Conservation (phyloP, 345 rosid species). For the Carallia pectinifolia region DNA sequence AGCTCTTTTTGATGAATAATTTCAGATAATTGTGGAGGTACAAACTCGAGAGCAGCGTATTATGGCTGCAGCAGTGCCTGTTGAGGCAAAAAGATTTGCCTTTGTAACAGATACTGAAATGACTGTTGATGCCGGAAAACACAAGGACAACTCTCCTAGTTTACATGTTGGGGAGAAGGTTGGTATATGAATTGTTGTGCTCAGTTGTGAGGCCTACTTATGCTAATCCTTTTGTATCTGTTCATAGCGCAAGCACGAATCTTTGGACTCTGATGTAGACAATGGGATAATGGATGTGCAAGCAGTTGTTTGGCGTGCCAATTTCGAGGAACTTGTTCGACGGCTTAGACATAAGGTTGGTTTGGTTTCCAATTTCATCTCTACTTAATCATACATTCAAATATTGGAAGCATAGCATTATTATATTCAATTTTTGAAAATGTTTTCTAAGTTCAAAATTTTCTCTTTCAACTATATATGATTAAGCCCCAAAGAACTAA, state of each 20-base stretch:
- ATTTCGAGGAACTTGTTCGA: slow-evolving; percentile 71
- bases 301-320: slow-evolving; percentile 73
- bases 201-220: slow-evolving; percentile 9
- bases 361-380: slow-evolving; percentile 13
- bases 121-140: slow-evolving; percentile 32
- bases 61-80: slow-evolving; percentile 63
- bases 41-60: slow-evolving; percentile 65
- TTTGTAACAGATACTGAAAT: slow-evolving; percentile 28
- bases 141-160: slow-evolving; percentile 17
- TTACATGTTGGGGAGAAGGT: slow-evolving; percentile 62
- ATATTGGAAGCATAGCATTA: neutral
- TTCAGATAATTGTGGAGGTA: slow-evolving; percentile 46
- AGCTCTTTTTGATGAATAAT: neutral
- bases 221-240: slow-evolving; percentile 15
- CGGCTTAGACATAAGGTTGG: slow-evolving; percentile 79
- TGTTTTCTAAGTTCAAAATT: neutral
- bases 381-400: neutral
- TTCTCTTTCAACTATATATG: neutral
- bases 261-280: slow-evolving; percentile 37
- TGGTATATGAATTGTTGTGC: slow-evolving; percentile 18
- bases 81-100: slow-evolving; percentile 66
- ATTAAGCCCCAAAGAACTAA: neutral
- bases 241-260: slow-evolving; percentile 57
- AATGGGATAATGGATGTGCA: slow-evolving; percentile 28
- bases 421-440: neutral